phyloP scores from a whole-genome alignment of 331 rosid species.

The Stylosanthes scabra region DNA sequence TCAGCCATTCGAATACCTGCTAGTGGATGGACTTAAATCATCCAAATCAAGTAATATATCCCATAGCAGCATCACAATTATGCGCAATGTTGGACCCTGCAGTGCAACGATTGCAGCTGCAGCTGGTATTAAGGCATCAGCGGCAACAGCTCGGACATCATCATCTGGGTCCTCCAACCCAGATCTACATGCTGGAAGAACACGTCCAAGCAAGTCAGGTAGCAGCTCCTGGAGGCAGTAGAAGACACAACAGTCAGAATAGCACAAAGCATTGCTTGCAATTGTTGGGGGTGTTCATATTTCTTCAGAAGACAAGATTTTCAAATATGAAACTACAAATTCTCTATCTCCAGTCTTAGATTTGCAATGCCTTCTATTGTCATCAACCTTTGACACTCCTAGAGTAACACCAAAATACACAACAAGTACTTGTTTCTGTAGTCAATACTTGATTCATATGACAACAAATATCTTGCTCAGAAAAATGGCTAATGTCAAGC shows the following conservation, averaged over 20 bases:
- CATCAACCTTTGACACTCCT: constrained; percentile 24
- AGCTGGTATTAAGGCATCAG: constrained; percentile 95
- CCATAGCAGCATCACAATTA: constrained; percentile 95
- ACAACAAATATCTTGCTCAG: constrained; percentile 22
- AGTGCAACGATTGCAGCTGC: constrained; percentile 83
- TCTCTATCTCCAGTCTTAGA: background rate
- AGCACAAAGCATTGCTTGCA: constrained; percentile 6
- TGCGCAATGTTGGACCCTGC: constrained; percentile 77
- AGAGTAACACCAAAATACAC: constrained; percentile 8
- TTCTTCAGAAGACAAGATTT: constrained; percentile 20
- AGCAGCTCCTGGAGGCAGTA: constrained; percentile 78
- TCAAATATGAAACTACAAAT: constrained; percentile 13
- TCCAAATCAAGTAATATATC: constrained; percentile 97
- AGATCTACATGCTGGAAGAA: constrained; percentile 93
- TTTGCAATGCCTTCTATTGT: constrained; percentile 1
- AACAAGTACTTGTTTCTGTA: constrained; percentile 14
- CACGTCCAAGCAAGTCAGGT: constrained; percentile 76
- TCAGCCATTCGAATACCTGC: constrained; percentile 68
- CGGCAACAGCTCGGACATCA: constrained; percentile 99
- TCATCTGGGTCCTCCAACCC: constrained; percentile 99
- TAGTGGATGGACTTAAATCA: constrained; percentile 98
- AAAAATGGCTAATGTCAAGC: constrained; percentile 23
- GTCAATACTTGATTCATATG: constrained; percentile 18
- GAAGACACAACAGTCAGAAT: constrained; percentile 36
- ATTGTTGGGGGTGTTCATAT: background rate